phyloP scores from a whole-genome alignment of 805 yeast species.

The Jamesozyma rosinii region DNA sequence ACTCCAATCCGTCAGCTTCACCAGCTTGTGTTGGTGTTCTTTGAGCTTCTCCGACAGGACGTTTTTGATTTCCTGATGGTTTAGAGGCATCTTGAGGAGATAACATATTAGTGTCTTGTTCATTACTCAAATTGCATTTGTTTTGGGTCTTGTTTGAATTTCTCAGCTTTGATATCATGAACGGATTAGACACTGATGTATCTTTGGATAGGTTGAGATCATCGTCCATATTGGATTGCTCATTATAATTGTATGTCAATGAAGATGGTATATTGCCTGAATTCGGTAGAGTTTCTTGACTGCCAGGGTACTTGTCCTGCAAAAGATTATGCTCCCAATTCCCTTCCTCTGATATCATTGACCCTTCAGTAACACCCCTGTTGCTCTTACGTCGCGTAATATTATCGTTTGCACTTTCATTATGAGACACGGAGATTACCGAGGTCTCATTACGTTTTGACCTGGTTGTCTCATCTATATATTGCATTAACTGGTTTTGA shows the following conservation, averaged over 20 bases:
- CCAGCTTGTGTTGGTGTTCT: neutral
- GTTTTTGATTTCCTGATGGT: neutral
- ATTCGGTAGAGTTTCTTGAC: neutral
- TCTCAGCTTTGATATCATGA: slow-evolving; percentile 11
- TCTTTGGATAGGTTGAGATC: slow-evolving; percentile 15
- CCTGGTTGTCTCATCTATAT: neutral
- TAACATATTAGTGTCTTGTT: neutral
- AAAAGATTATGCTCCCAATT: slow-evolving; percentile 10
- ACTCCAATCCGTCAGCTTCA: neutral
- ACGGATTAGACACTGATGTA: slow-evolving; percentile 19
- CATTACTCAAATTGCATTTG: neutral
- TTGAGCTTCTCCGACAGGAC: neutral
- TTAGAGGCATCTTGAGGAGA: neutral
- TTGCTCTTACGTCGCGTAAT: neutral
- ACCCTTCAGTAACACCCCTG: slow-evolving; percentile 7
- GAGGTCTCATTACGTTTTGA: too few relatives aligned
- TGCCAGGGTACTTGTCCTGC: neutral
- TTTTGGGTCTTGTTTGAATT: neutral
- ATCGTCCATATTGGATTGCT: slow-evolving; percentile 7
- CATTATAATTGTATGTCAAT: slow-evolving; percentile 7
- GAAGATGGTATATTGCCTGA: slow-evolving; percentile 8
- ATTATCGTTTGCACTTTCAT: neutral
- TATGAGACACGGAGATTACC: neutral
- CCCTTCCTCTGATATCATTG: slow-evolving; percentile 12
- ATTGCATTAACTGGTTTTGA: neutral